Percentiles rank a stretch among this genome's conserved stretches.
Evolutionary conservation across 2,329 filamentous ascomycete genomes (phyloP).

Genomic region (Diplocarpon rosae): DNA sequence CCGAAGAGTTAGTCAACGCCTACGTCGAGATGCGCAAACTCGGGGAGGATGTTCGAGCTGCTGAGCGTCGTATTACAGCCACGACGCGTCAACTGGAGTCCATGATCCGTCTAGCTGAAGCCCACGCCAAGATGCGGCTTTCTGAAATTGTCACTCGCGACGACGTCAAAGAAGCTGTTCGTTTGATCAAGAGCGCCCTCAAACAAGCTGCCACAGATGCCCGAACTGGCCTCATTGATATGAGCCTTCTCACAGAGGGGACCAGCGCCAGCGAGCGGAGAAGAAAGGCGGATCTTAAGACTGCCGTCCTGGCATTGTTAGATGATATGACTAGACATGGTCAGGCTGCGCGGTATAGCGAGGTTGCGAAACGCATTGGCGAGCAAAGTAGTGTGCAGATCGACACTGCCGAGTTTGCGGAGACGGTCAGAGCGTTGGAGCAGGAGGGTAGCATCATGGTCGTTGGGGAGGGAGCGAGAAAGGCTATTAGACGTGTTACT

Average conservation of each 20-base stretch:
- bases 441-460: slow-evolving; percentile 75
- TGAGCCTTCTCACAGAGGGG: slow-evolving; percentile 92
- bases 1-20: slow-evolving; percentile 70
- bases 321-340: slow-evolving; percentile 68
- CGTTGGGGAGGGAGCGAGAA: slow-evolving; percentile 73
- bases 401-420: slow-evolving; percentile 70
- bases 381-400: slow-evolving; percentile 63
- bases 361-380: slow-evolving; percentile 60
- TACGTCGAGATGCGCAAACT: slow-evolving; percentile 95
- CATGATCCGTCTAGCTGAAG: slow-evolving; percentile 95
- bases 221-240: slow-evolving; percentile 85
- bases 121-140: slow-evolving; percentile 95
- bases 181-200: slow-evolving; percentile 84
- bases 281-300: slow-evolving; percentile 74
- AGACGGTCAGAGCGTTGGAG: slow-evolving; percentile 70
- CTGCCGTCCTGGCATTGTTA: slow-evolving; percentile 59
- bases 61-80: slow-evolving; percentile 93
- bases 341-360: slow-evolving; percentile 62
- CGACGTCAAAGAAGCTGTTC: slow-evolving; percentile 84
- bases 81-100: slow-evolving; percentile 94
- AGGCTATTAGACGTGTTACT: slow-evolving; percentile 67
- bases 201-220: slow-evolving; percentile 96
- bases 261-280: slow-evolving; percentile 79
- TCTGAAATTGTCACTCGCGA: slow-evolving; percentile 60
- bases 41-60: slow-evolving; percentile 73